Conservation (phyloP, 1,139 yeast genomes). For the Yamadazyma taylorii region DNA sequence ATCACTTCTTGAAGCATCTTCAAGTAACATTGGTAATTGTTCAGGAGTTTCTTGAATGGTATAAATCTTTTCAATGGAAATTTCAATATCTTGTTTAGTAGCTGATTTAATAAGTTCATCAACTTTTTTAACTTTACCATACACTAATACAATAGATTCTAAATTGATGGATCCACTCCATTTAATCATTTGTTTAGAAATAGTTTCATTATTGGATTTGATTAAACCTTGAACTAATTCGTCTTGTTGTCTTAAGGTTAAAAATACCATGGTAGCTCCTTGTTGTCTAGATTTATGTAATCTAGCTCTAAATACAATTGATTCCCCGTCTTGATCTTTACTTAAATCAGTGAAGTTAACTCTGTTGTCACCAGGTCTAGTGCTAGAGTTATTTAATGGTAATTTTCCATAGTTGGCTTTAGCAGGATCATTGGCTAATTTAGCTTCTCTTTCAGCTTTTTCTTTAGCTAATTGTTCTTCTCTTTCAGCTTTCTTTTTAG, state of each 20-base stretch:
- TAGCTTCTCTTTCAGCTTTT: constrained; percentile 77
- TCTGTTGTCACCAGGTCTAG: constrained; percentile 62
- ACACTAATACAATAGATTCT: constrained; percentile 89
- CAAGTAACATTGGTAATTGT: constrained; percentile 89
- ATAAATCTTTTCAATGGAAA: constrained; percentile 69
- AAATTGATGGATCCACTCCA: constrained; percentile 87
- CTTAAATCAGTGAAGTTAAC: constrained; percentile 55
- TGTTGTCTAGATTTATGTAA: constrained; percentile 91
- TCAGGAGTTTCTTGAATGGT: constrained; percentile 87
- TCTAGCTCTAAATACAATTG: constrained; percentile 88
- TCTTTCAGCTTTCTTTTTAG: constrained; percentile 87
- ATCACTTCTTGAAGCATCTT: constrained; percentile 95
- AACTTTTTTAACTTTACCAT: constrained; percentile 81
- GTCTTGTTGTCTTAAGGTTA: constrained; percentile 88
- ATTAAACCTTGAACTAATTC: constrained; percentile 80
- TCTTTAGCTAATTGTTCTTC: constrained; percentile 88
- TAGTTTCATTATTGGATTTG: constrained; percentile 56
- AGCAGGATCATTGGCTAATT: constrained; percentile 75
- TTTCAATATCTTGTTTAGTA: constrained; percentile 87
- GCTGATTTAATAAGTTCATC: constrained; percentile 88
- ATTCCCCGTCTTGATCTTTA: constrained; percentile 70
- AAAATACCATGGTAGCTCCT: constrained; percentile 91
- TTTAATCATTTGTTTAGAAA: constrained; percentile 95
- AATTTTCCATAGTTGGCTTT: constrained; percentile 85
- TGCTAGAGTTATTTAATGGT: constrained; percentile 80